A percentile compares a stretch with the other conserved stretches of the same genome.
Conservation (phyloP, 2,329 filamentous ascomycete species). For the Blastomyces percursus region DNA sequence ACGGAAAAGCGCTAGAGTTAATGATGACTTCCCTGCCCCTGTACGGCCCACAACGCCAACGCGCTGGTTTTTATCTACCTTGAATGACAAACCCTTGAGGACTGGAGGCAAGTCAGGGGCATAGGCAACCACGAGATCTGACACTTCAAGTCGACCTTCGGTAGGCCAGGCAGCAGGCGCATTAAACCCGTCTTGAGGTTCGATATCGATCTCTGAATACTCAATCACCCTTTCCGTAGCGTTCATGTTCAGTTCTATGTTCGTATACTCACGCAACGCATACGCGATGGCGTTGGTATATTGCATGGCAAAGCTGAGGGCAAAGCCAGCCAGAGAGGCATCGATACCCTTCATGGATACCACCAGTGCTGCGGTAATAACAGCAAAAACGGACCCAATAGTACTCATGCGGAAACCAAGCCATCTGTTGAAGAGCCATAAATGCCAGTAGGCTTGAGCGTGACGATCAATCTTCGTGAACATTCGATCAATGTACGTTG, state of each 20-base stretch:
- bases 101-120: constrained; percentile 60
- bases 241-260: constrained; percentile 68
- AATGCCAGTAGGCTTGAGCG: constrained; percentile 53
- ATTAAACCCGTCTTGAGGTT: constrained; percentile 50
- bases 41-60: constrained; percentile 70
- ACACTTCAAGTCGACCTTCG: constrained; percentile 61
- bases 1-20: constrained; percentile 66
- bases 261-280: constrained; percentile 57
- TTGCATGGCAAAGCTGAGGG: constrained; percentile 60
- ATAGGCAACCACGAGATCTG: constrained; percentile 61
- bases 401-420: constrained; percentile 61
- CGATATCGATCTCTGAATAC: constrained; percentile 58
- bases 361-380: constrained; percentile 54
- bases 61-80: constrained; percentile 54
- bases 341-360: constrained; percentile 52
- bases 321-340: constrained; percentile 63
- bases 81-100: constrained; percentile 57
- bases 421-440: constrained; percentile 68
- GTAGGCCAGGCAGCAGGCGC: constrained; percentile 65
- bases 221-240: constrained; percentile 65
- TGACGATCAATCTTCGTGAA: constrained; percentile 58
- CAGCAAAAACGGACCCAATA: constrained; percentile 58
- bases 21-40: constrained; percentile 64
- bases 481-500: constrained; percentile 59
- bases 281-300: constrained; percentile 55